Percentiles rank a stretch among this genome's conserved stretches.
Conservation (phyloP, 805 yeast species). For the Kodamaea jinghongensis region DNA sequence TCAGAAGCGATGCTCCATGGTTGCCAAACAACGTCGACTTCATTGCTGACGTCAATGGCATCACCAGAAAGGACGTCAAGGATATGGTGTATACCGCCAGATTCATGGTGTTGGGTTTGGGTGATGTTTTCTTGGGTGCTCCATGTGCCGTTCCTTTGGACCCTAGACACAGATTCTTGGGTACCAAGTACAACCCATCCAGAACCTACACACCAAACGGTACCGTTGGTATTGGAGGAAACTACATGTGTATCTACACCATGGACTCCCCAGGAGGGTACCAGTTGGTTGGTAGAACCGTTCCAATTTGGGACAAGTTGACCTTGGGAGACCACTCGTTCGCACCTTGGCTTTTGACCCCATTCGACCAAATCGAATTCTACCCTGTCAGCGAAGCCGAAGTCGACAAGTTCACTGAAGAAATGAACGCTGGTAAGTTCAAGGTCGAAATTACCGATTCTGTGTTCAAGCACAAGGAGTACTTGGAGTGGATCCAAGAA, state of each 20-base stretch:
- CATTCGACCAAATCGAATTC: conserved; percentile 93
- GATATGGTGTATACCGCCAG: conserved; percentile 87
- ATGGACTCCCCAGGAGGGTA: conserved; percentile 99
- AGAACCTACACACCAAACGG: conserved; percentile 96
- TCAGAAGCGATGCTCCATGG: conserved; percentile 94
- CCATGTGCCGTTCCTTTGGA: conserved; percentile 98
- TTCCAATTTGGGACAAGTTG: conserved; percentile 97
- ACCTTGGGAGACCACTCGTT: conserved; percentile 64
- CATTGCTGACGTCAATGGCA: conserved; percentile 82
- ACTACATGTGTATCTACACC: conserved; percentile 97
- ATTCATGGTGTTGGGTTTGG: conserved; percentile 89
- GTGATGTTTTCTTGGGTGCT: conserved; percentile 96
- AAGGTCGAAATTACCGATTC: conserved; percentile 70
- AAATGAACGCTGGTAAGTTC: conserved; percentile 78
- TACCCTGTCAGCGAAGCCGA: conserved; percentile 88
- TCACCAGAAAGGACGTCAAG: conserved; percentile 70
- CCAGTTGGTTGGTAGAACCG: conserved; percentile 93
- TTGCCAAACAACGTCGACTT: conserved; percentile 96
- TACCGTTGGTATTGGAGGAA: conserved; percentile 97
- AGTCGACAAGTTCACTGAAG: conserved; percentile 66
- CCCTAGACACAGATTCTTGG: conserved; percentile 90
- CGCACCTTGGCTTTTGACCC: conserved; percentile 83
- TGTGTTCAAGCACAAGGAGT: conserved; percentile 78
- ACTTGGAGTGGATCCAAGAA: conserved; percentile 72
- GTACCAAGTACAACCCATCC: conserved; percentile 94